Conservation (phyloP, 2,329 filamentous ascomycete species). For the Sporothrix phasma region DNA sequence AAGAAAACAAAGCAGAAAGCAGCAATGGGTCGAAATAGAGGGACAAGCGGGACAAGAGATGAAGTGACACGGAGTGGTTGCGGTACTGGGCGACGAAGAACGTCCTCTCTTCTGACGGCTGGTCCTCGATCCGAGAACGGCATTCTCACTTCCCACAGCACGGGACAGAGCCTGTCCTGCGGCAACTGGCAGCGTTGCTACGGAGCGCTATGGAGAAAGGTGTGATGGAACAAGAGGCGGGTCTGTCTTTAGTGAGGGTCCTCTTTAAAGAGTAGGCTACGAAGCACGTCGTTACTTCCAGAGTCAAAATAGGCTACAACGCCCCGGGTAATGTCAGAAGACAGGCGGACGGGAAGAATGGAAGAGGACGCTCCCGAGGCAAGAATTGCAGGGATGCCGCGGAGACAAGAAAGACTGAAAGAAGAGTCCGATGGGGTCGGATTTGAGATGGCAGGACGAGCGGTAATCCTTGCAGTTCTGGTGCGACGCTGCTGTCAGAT, state of each 20-base stretch:
- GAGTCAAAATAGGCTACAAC: not conserved
- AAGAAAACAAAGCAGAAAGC: not conserved
- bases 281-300: too few species aligned
- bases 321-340: not conserved
- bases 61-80: not conserved
- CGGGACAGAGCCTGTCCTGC: not conserved
- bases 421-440: not conserved
- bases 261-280: not conserved
- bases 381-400: constrained; percentile 1
- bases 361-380: constrained; percentile 9
- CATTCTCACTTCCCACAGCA: not conserved
- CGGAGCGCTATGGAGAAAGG: not conserved
- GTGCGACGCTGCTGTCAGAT: too few species aligned
- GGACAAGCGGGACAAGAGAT: constrained; percentile 1
- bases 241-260: not conserved
- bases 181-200: not conserved
- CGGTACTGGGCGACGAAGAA: not conserved
- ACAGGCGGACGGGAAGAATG: not conserved
- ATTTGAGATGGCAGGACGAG: constrained; percentile 1
- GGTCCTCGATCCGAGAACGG: constrained; percentile 3
- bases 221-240: constrained; percentile 2
- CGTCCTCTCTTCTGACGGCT: not conserved
- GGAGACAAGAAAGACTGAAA: not conserved
- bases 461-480: not conserved
- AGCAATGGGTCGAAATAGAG: not conserved